Base-by-base conservation (phyloP, 352 stramenopile genomes). In the Blastocystis sp. region DNA sequence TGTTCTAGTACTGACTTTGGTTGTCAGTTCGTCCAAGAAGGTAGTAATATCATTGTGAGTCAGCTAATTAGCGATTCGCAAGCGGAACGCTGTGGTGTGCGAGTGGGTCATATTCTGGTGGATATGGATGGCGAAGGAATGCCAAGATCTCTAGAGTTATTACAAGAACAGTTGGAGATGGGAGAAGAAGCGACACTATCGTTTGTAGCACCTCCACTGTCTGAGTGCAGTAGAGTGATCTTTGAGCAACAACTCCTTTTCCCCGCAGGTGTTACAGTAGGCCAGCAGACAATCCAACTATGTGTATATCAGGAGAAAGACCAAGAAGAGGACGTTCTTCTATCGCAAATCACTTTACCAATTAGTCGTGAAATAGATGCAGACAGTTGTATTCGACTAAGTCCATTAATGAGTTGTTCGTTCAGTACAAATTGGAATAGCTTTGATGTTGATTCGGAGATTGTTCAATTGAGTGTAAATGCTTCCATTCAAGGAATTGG, bases 231-330 rank as follows among this genome's bases (percentile, higher is more conserved):
- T 16, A 42, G 19, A 12, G 46, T 59, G 9, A n/a, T 49, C 1
- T 83, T 65, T 42, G 77, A 69, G 0, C 56, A 87, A 46, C 77
- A 87, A 46, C 46, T 87, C 19, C 35, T 74, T 37, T 87, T 87
- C 77, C 77, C 77, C 12, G n/a, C 37, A 39, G 77, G 77, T 12
- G 24, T 21, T 11, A 87, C 77, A 29, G 59, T 87, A 35, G 51
- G 61, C n/a, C 42, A 65, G 39, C 19, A 51, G 27, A 29, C 29
- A 12, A 83, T 83, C 46, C 42, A 32, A 24, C 9, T 83, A 19
- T 21, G 5, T 11, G 71, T 83, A 27, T 83, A 63, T 11, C 49
- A 65, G 24, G 71, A 83, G 51, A 16, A 27, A 27, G 46, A 61
- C 0, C 11, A 43, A 16, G 49, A 54, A 35, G 71, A 83, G 7